Evolutionary conservation across 371 early-diverging fungal genomes (phyloP).

Genomic region (Rhizopus sp.): DNA sequence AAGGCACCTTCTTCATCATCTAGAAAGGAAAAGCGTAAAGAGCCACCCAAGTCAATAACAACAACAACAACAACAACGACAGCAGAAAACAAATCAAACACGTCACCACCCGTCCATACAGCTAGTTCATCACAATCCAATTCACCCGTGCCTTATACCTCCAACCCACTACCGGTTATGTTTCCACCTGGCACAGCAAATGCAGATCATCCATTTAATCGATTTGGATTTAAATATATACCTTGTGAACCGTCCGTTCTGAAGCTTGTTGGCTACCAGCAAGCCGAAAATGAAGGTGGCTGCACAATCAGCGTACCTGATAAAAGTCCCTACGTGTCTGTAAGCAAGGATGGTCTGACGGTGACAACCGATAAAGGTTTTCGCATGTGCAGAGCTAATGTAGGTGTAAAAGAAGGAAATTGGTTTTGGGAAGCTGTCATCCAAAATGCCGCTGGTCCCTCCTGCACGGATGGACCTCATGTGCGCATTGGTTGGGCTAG

Average conservation of each 20-base stretch:
- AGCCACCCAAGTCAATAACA: slow-evolving; percentile 23
- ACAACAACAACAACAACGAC: slow-evolving; percentile 28
- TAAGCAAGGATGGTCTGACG: slow-evolving; percentile 61
- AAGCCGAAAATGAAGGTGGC: slow-evolving; percentile 53
- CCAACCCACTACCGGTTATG: slow-evolving; percentile 28
- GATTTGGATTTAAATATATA: slow-evolving; percentile 67
- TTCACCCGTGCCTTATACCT: slow-evolving; percentile 33
- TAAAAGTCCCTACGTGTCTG: slow-evolving; percentile 66
- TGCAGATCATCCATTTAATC: slow-evolving; percentile 49
- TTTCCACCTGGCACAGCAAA: slow-evolving; percentile 28
- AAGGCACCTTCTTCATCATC: slow-evolving; percentile 21
- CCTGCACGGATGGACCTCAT: slow-evolving; percentile 57
- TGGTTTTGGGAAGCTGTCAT: slow-evolving; percentile 73
- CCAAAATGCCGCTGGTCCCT: slow-evolving; percentile 38
- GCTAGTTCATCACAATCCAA: slow-evolving; percentile 25
- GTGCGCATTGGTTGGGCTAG: slow-evolving; percentile 71
- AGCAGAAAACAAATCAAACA: slow-evolving; percentile 24
- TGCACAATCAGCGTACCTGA: slow-evolving; percentile 63
- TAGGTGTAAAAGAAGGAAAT: slow-evolving; percentile 65
- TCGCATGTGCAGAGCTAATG: slow-evolving; percentile 70
- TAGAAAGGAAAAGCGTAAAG: slow-evolving; percentile 25
- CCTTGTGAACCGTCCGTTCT: slow-evolving; percentile 60
- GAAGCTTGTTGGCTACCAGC: slow-evolving; percentile 57
- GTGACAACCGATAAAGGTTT: slow-evolving; percentile 70
- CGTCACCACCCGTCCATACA: slow-evolving; percentile 26